Conservation (phyloP, 2,329 filamentous ascomycete genomes). For the Fusarium pseudonygamai region DNA sequence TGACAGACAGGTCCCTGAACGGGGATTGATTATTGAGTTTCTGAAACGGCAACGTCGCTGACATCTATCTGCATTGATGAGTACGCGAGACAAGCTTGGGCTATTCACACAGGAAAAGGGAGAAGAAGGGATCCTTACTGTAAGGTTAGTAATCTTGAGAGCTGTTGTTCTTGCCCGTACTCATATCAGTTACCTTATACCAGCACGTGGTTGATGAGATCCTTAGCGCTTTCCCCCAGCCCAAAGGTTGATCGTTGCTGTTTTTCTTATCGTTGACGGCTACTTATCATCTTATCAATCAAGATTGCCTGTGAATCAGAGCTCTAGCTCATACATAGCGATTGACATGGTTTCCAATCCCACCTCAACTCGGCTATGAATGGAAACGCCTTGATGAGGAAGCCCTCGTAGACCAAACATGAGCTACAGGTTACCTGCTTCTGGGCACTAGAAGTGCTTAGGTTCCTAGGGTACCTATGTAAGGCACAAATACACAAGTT, state of each 20-base stretch:
- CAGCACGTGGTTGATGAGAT: slow-evolving; percentile 5
- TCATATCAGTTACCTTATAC: neutral
- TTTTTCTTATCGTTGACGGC: neutral
- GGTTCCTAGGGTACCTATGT: no score
- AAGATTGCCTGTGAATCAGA: neutral
- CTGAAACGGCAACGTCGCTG: neutral
- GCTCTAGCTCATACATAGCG: neutral
- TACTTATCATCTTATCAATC: slow-evolving; percentile 26
- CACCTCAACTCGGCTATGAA: neutral
- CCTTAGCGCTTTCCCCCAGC: neutral
- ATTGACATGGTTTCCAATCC: neutral
- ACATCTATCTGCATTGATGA: neutral
- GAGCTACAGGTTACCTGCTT: neutral
- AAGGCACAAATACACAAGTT: neutral
- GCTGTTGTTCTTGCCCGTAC: neutral
- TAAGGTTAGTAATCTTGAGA: neutral
- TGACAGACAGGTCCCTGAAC: neutral
- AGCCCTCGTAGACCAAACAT: neutral
- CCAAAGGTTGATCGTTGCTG: slow-evolving; percentile 15
- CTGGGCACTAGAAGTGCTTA: neutral
- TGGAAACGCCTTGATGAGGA: neutral
- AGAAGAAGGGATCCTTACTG: neutral
- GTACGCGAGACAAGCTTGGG: neutral
- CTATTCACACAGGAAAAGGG: neutral
- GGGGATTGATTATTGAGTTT: no score